Conservation (phyloP, 2,329 filamentous ascomycete species). For the Aspergillus neoniger region DNA sequence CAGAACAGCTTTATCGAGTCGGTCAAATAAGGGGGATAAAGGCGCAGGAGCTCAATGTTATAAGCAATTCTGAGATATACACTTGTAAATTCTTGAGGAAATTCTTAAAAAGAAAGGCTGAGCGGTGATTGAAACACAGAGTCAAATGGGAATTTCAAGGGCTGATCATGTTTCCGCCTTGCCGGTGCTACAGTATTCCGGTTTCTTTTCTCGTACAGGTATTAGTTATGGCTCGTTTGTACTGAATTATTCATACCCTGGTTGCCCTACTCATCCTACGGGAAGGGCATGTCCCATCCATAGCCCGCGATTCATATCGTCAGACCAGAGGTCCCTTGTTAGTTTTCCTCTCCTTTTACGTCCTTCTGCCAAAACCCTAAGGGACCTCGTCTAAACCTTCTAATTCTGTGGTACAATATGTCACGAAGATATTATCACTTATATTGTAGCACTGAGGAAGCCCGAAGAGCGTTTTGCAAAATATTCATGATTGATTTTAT, state of each 20-base stretch:
- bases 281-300: neutral
- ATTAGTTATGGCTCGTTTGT: neutral
- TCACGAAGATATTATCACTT: neutral
- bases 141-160: neutral
- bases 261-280: neutral
- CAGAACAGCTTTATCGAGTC: slow-evolving; percentile 6
- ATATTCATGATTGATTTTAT: no score
- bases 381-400: no score
- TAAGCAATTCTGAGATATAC: neutral
- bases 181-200: no score
- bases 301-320: neutral
- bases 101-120: no score
- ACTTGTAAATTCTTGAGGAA: no score
- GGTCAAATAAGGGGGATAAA: slow-evolving; percentile 6
- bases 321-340: neutral
- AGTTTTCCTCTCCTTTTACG: neutral
- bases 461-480: no score
- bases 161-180: neutral
- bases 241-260: neutral
- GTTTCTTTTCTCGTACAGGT: neutral
- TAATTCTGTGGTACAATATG: no score
- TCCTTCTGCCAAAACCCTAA: no score
- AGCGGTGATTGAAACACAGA: neutral
- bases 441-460: no score
- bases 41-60: neutral